Evolutionary conservation across 331 rosid genomes (phyloP), one percentile per base, ranked within the genome.

Genomic region (Malus hybrid): DNA sequence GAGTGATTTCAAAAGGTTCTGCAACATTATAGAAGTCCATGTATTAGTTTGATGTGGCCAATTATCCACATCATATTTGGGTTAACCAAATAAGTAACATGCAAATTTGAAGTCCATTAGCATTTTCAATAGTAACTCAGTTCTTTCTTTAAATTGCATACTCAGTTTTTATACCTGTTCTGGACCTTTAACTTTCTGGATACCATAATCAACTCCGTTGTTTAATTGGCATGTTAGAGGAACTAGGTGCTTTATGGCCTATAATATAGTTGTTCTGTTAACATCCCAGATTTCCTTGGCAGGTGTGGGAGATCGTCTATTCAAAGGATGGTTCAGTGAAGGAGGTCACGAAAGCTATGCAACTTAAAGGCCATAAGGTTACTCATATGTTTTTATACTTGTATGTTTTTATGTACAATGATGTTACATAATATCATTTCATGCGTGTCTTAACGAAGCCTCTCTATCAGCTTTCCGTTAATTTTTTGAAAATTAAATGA

Each of bases 341-440:
- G 91, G 98, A 95, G 88, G 88, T 95, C 89, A 60, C 87, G 80
- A 92, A 75, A 44, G 97, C 76, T 67, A 95, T 95, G 99, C 99
- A 95, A 88, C 97, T 95, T 52, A 95, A 95, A 86, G 99, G 99
- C 72, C 99, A 95, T 69, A 92, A 95, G 99, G 99, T 95, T 81
- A 64, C 27, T 92, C 78, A 46, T 36, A 8, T 36, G 4, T 36
- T 36, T 36, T 36, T 8, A 36, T 36, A 36, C 44, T 36, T 36
- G 44, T 46, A 79, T 55, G 42, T 66, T 29, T 64, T 68, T 62
- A 67, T 76, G 11, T 29, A 7, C 69, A 32, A 39, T 73, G 31
- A 10, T 20, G 19, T 33, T 55, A 19, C 71, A 20, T 69, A 34
- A 34, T 29, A 6, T 33, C 28, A 61, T 34, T 48, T 5, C 20